Percentiles rank a stretch among this genome's conserved stretches.
Conservation (phyloP, 1,284 basidiomycete genomes). For the Ganoderma lucidum region DNA sequence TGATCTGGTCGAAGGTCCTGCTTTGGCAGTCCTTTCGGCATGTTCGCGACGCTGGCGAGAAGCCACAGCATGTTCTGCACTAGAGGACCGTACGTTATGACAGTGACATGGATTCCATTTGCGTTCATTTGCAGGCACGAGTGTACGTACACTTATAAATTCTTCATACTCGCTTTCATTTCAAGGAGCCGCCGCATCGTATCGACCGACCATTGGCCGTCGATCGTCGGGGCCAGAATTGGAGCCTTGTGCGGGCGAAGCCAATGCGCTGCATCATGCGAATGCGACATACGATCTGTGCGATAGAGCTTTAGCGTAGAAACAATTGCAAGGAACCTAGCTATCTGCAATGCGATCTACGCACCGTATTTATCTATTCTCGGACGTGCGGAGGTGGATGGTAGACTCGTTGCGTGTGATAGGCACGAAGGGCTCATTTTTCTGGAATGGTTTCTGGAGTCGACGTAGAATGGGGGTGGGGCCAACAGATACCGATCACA, state of each 20-base stretch:
- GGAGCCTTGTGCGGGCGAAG: not conserved
- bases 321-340: not conserved
- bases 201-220: not conserved
- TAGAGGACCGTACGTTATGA: not conserved
- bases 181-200: not conserved
- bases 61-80: not conserved
- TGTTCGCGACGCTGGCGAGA: not conserved
- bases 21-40: not conserved
- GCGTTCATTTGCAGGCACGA: constrained; percentile 3
- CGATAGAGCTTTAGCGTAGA: not conserved
- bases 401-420: not conserved
- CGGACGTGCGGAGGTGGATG: constrained; percentile 1
- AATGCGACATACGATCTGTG: not conserved
- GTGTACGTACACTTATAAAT: not conserved
- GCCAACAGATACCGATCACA: constrained; percentile 6
- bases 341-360: not conserved
- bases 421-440: not conserved
- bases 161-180: not conserved
- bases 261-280: not conserved
- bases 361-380: not conserved
- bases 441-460: not conserved
- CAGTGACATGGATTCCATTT: not conserved
- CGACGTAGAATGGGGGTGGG: not conserved
- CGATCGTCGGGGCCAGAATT: not conserved
- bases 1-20: not conserved